Conservation (phyloP, 495 filamentous ascomycete genomes). For the Aspergillus panamensis region DNA sequence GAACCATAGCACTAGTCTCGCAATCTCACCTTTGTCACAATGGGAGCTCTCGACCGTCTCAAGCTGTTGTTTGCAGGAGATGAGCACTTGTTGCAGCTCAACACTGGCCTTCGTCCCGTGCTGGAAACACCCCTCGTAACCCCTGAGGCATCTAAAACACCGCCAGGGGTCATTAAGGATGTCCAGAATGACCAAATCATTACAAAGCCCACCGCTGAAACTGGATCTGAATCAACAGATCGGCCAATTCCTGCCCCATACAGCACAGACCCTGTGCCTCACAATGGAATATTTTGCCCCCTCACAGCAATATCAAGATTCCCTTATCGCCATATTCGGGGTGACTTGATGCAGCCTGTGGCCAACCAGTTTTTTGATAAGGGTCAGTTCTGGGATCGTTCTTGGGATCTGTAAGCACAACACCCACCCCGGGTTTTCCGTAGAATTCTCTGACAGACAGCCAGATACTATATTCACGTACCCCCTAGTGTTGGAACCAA, state of each 20-base stretch:
- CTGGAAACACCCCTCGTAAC: background rate
- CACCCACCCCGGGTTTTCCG: background rate
- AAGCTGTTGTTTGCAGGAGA: constrained; percentile 28
- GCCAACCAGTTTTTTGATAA: constrained; percentile 55
- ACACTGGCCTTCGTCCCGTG: constrained; percentile 20
- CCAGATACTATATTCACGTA: constrained; percentile 65
- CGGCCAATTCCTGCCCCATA: background rate
- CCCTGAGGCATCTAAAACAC: background rate
- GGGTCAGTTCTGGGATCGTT: constrained; percentile 52
- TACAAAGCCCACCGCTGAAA: background rate
- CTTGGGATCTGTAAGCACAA: constrained; percentile 72
- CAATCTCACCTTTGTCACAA: constrained; percentile 8
- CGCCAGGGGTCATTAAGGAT: background rate
- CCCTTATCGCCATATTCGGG: constrained; percentile 55
- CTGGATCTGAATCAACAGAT: background rate
- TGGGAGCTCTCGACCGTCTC: constrained; percentile 27
- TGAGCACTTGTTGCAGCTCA: constrained; percentile 17
- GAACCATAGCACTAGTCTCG: background rate
- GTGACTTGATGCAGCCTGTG: constrained; percentile 42
- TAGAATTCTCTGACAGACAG: background rate
- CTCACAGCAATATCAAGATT: constrained; percentile 57
- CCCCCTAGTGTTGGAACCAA: constrained; percentile 39
- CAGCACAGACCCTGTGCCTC: background rate
- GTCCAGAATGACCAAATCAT: background rate
- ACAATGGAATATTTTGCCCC: constrained; percentile 51